Percentiles rank a stretch among this genome's conserved stretches.
Evolutionary conservation across 345 rosid species (phyloP).

Genomic region (Acer negundo): DNA sequence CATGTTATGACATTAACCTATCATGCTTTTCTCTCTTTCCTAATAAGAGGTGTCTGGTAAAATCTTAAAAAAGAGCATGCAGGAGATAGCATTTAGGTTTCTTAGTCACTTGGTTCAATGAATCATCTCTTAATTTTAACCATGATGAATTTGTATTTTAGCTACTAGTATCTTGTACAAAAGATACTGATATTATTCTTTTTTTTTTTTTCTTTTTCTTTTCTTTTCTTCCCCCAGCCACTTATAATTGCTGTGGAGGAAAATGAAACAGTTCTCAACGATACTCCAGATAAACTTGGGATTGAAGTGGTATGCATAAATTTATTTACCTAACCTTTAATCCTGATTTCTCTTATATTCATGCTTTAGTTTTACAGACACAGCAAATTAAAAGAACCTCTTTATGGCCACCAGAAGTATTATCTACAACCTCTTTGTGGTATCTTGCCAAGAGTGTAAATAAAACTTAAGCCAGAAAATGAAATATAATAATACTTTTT

Average conservation of each 20-base stretch:
- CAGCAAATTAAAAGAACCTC: not conserved
- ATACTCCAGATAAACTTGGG: constrained; percentile 57
- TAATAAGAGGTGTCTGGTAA: not conserved
- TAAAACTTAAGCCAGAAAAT: not conserved
- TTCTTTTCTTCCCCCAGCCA: constrained; percentile 31
- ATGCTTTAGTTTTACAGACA: not conserved
- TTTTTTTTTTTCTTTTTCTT: not conserved
- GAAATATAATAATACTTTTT: too few species aligned
- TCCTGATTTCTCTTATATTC: not conserved
- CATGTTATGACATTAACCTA: not conserved
- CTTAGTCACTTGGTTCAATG: too few species aligned
- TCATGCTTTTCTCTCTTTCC: not conserved
- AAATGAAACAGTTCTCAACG: constrained; percentile 58
- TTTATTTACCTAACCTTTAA: not conserved
- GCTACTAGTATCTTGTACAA: not conserved
- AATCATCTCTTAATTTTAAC: constrained; percentile 1
- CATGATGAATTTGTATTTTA: not conserved
- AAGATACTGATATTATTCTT: not conserved
- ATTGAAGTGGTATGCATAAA: constrained; percentile 48
- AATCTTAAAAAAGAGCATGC: not conserved
- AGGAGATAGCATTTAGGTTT: not conserved
- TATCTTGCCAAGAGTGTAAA: not conserved
- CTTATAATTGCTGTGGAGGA: constrained; percentile 61
- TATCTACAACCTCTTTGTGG: not conserved
- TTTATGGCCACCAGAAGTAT: not conserved